Evolutionary conservation across 345 rosid species (phyloP).

Genomic region (Eutrema heterophyllum): DNA sequence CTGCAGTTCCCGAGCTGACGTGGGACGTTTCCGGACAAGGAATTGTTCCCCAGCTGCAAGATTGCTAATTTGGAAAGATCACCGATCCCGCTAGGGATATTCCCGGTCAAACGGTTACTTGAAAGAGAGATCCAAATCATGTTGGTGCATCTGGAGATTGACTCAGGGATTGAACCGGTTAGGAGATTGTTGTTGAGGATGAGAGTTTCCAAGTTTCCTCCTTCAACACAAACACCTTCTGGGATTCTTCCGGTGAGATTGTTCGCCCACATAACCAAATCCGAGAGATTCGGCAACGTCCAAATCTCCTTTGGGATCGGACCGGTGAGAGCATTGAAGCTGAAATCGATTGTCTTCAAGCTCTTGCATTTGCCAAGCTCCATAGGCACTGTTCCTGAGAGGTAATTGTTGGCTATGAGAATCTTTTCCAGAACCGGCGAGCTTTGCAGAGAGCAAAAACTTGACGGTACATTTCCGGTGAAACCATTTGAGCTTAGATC

Average conservation of each 20-base stretch:
- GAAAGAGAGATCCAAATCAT: conserved; percentile 94
- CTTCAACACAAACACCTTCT: conserved; percentile 54
- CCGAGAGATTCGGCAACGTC: conserved; percentile 63
- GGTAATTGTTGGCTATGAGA: conserved; percentile 60
- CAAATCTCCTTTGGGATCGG: conserved; percentile 64
- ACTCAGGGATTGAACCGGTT: conserved; percentile 63
- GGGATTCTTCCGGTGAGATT: conserved; percentile 85
- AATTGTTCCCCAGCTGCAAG: conserved; percentile 85
- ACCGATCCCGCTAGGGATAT: conserved; percentile 67
- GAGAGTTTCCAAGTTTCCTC: conserved; percentile 77
- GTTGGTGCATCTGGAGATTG: conserved; percentile 68
- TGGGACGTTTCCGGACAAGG: conserved; percentile 71
- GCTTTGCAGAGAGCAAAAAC: conserved; percentile 51
- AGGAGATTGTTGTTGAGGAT: conserved; percentile 86
- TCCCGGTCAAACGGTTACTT: conserved; percentile 63
- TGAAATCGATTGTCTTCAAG: conserved; percentile 68
- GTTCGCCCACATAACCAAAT: conserved; percentile 94
- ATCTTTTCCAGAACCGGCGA: conserved; percentile 56
- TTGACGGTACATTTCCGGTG: conserved; percentile 56
- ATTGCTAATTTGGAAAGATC: conserved; percentile 61
- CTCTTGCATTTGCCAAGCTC: conserved; percentile 75
- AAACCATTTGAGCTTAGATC: conserved; percentile 78
- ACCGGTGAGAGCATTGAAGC: conserved; percentile 76
- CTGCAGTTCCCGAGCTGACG: conserved; percentile 63
- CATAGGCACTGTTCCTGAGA: conserved; percentile 65